Conservation (phyloP, 352 stramenopile genomes). For the Paralagenidium karlingii region DNA sequence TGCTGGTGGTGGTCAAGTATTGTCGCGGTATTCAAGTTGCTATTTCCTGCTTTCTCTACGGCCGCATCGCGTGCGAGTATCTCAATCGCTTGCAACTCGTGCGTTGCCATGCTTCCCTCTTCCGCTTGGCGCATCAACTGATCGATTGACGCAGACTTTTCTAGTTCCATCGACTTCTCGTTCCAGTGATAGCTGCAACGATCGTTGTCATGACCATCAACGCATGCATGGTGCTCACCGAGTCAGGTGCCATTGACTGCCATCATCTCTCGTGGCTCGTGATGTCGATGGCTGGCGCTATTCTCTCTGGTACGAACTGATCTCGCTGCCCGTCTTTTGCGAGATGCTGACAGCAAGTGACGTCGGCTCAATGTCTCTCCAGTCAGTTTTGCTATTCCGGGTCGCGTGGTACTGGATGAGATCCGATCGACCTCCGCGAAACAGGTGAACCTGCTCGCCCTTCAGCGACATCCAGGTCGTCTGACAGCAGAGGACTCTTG, state of each 20-base stretch:
- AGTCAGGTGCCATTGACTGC: slow-evolving; percentile 45
- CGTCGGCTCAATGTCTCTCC: background rate
- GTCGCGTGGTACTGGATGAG: slow-evolving; percentile 42
- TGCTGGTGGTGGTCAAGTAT: slow-evolving; percentile 62
- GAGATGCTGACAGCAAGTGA: background rate
- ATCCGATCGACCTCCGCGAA: slow-evolving; percentile 32
- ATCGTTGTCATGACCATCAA: slow-evolving; percentile 44
- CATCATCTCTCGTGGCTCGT: slow-evolving; percentile 54
- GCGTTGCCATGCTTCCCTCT: background rate
- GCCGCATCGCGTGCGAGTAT: slow-evolving; percentile 48
- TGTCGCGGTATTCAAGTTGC: slow-evolving; percentile 52
- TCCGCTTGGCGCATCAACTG: too few relatives aligned
- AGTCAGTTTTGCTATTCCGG: slow-evolving; percentile 52
- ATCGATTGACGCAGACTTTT: background rate
- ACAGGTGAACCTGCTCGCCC: slow-evolving; percentile 18
- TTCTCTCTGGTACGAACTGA: slow-evolving; percentile 28
- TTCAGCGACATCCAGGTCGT: background rate
- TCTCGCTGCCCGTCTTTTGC: background rate
- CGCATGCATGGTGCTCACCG: slow-evolving; percentile 24
- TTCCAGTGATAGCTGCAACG: slow-evolving; percentile 27
- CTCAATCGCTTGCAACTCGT: slow-evolving; percentile 17
- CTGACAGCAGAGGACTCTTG: background rate
- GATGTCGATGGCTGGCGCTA: slow-evolving; percentile 40
- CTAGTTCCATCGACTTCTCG: slow-evolving; percentile 37
- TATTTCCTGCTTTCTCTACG: slow-evolving; percentile 56